phyloP scores from a whole-genome alignment of 257 asterid species.

The Solanum neorickii region DNA sequence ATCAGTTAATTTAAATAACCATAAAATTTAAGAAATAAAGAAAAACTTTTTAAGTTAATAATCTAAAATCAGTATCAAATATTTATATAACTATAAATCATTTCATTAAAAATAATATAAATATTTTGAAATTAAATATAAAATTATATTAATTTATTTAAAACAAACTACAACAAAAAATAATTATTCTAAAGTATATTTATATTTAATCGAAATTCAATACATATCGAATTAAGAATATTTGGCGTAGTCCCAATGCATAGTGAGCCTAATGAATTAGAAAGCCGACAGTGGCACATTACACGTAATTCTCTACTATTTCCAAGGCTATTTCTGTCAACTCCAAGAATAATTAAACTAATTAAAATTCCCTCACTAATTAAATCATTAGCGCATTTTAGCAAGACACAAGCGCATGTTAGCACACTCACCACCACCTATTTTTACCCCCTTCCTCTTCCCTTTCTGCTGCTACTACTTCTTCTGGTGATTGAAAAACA shows the following conservation, averaged over 20 bases:
- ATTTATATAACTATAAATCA: too few species aligned
- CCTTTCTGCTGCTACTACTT: neutral
- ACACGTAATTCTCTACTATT: neutral
- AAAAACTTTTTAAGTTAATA: too few species aligned
- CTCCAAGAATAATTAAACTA: neutral
- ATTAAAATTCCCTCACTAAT: neutral
- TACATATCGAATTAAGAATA: rapidly evolving
- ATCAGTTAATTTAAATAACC: rapidly evolving
- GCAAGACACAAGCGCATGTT: neutral
- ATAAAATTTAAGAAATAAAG: too few species aligned
- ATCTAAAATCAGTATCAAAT: too few species aligned
- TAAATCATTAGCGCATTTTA: neutral
- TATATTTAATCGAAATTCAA: too few species aligned
- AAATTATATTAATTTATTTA: rapidly evolving
- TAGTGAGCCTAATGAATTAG: neutral
- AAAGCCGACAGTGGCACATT: neutral
- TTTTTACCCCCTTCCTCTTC: neutral
- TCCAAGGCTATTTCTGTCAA: neutral
- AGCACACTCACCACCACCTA: neutral
- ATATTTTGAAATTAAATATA: too few species aligned
- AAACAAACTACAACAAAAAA: too few species aligned
- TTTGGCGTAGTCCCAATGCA: neutral
- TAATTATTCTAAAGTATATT: too few species aligned
- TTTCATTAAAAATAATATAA: too few species aligned
- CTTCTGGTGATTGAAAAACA: neutral